Evolutionary conservation across 352 stramenopile genomes (phyloP).

Genomic region (Globisporangium parvum): DNA sequence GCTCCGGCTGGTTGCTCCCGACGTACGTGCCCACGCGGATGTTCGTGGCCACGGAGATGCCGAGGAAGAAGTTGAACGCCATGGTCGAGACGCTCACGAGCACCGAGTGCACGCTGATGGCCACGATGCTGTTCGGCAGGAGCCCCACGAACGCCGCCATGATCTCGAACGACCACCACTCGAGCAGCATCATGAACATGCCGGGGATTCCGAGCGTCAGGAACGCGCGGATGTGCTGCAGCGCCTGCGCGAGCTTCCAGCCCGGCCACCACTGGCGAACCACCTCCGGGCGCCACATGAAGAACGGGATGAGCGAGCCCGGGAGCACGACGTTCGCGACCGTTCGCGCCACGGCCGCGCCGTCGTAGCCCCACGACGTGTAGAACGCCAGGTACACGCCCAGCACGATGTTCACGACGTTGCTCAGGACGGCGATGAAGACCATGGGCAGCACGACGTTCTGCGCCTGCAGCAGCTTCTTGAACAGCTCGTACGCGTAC

Average conservation of each 20-base stretch:
- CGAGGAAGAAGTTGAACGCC: constrained; percentile 76
- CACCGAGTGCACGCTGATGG: constrained; percentile 73
- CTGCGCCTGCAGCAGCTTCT: constrained; percentile 82
- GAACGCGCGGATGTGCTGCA: constrained; percentile 54
- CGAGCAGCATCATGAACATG: constrained; percentile 72
- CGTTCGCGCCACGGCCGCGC: constrained; percentile 67
- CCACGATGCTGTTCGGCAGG: constrained; percentile 53
- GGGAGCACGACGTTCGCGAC: constrained; percentile 55
- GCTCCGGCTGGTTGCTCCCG: constrained; percentile 69
- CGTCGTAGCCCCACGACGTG: constrained; percentile 70
- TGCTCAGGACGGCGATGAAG: constrained; percentile 63
- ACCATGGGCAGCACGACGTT: constrained; percentile 86
- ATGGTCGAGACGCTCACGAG: constrained; percentile 56
- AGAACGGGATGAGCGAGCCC: constrained; percentile 54
- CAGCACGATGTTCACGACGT: constrained; percentile 68
- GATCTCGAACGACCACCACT: constrained; percentile 81
- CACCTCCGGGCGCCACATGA: constrained; percentile 41
- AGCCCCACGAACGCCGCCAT: constrained; percentile 60
- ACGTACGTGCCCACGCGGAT: constrained; percentile 80
- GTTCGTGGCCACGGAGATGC: constrained; percentile 71
- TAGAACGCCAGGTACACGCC: constrained; percentile 80
- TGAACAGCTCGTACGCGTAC: constrained; percentile 82
- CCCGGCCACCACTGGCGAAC: constrained; percentile 53
- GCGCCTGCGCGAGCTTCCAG: constrained; percentile 46
- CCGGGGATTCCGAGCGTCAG: constrained; percentile 59